Percentiles rank a stretch among this genome's conserved stretches.
Evolutionary conservation across 1,284 basidiomycete genomes (phyloP).

Genomic region (Ceraceosorus guamensis): DNA sequence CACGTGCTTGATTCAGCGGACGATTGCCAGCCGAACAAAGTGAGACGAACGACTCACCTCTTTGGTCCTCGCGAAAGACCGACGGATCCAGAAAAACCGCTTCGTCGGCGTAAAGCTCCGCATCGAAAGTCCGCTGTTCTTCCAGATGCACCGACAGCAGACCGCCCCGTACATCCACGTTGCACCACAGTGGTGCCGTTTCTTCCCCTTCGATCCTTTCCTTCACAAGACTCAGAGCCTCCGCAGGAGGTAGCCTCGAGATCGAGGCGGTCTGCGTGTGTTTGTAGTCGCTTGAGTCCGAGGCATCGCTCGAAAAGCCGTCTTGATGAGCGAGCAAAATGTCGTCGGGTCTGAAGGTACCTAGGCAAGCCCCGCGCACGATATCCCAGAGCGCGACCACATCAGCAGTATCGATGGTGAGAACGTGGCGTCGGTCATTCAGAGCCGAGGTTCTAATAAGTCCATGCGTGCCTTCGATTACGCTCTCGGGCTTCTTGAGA

Average conservation of each 20-base stretch:
- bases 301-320: constrained; percentile 19
- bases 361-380: constrained; percentile 67
- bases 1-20: constrained; percentile 5
- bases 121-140: constrained; percentile 75
- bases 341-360: constrained; percentile 65
- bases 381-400: constrained; percentile 88
- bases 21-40: not conserved
- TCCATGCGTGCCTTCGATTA: constrained; percentile 72
- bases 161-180: constrained; percentile 80
- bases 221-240: constrained; percentile 76
- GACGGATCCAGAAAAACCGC: constrained; percentile 51
- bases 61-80: constrained; percentile 61
- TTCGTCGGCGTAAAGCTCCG: constrained; percentile 90
- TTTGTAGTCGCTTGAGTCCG: not conserved
- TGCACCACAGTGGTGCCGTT: constrained; percentile 74
- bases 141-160: constrained; percentile 79
- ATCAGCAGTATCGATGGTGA: constrained; percentile 80
- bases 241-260: constrained; percentile 45
- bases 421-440: constrained; percentile 82
- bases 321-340: constrained; percentile 53
- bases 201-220: constrained; percentile 88
- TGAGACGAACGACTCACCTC: constrained; percentile 10
- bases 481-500: constrained; percentile 59
- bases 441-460: constrained; percentile 74
- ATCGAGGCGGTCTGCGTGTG: not conserved